Conservation (phyloP, 345 rosid species). For the Melastoma malabathricum region DNA sequence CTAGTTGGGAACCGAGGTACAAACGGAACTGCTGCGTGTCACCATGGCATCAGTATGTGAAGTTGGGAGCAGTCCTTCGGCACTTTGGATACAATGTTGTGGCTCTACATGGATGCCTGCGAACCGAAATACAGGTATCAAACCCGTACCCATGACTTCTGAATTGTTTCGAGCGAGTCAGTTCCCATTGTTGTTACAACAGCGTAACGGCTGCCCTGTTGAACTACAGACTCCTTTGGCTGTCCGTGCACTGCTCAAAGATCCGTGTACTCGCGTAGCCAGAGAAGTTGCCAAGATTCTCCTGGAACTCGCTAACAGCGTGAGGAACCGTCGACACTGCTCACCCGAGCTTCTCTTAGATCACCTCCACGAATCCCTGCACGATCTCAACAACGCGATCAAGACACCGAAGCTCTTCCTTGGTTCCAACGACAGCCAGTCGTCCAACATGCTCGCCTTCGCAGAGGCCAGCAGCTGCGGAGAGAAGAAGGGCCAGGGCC, state of each 20-base stretch:
- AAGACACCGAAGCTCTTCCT: slow-evolving; percentile 67
- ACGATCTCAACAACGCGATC: slow-evolving; percentile 59
- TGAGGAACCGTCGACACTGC: slow-evolving; percentile 50
- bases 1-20: slow-evolving; percentile 86
- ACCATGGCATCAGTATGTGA: slow-evolving; percentile 74
- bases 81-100: slow-evolving; percentile 69
- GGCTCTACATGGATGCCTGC: slow-evolving; percentile 76
- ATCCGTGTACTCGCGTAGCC: slow-evolving; percentile 62
- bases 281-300: slow-evolving; percentile 52
- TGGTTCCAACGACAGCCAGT: slow-evolving; percentile 37
- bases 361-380: slow-evolving; percentile 61
- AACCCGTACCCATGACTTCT: background rate
- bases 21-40: slow-evolving; percentile 35
- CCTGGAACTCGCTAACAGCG: slow-evolving; percentile 46
- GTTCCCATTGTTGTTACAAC: background rate
- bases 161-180: background rate
- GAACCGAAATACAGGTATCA: slow-evolving; percentile 66
- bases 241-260: slow-evolving; percentile 54
- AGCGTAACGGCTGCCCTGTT: background rate
- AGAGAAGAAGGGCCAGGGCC: slow-evolving; percentile 3
- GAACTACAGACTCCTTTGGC: slow-evolving; percentile 43
- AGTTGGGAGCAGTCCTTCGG: slow-evolving; percentile 72
- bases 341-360: slow-evolving; percentile 71
- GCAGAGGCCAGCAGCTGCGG: slow-evolving; percentile 29
- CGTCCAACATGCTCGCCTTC: slow-evolving; percentile 26